These are phyloP conservation scores for Mucor indicus DNA, from an alignment of 371 early-diverging fungal species.

Conservation along the genomic window DNA sequence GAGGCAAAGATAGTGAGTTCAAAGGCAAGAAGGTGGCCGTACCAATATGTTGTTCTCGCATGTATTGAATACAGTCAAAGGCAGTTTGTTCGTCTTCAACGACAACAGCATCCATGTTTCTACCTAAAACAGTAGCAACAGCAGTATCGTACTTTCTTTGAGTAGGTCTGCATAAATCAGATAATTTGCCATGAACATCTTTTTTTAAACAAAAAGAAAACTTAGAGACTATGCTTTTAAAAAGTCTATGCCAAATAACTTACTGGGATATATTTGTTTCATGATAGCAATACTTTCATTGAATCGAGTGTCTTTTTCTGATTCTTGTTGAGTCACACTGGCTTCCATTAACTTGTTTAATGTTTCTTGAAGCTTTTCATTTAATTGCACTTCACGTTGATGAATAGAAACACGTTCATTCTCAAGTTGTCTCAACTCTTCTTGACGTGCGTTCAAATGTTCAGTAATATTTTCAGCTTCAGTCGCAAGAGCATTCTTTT, in stretches of 20 bases:
- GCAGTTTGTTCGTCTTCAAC: slow-evolving; percentile 78
- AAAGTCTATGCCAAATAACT: neutral
- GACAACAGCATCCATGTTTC: slow-evolving; percentile 78
- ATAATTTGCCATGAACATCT: slow-evolving; percentile 85
- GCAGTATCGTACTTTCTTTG: slow-evolving; percentile 92
- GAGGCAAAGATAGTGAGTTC: slow-evolving; percentile 70
- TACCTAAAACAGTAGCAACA: slow-evolving; percentile 74
- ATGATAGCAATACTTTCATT: slow-evolving; percentile 76
- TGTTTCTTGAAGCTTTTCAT: slow-evolving; percentile 77
- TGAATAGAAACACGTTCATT: slow-evolving; percentile 40
- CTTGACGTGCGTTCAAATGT: slow-evolving; percentile 26
- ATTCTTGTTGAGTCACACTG: slow-evolving; percentile 76
- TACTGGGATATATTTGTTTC: slow-evolving; percentile 77
- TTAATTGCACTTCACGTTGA: slow-evolving; percentile 67
- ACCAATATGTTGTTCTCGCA: slow-evolving; percentile 92
- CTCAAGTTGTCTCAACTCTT: slow-evolving; percentile 38
- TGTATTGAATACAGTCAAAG: slow-evolving; percentile 82
- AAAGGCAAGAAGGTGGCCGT: slow-evolving; percentile 95
- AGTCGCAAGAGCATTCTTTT: slow-evolving; percentile 17
- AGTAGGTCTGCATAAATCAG: slow-evolving; percentile 90
- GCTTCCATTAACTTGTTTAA: slow-evolving; percentile 78
- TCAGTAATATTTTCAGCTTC: slow-evolving; percentile 26
- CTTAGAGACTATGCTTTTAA: neutral
- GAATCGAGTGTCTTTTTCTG: slow-evolving; percentile 73
- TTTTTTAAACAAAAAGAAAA: neutral